Evolutionary conservation across 768 basidiomycete species (phyloP), one percentile per base, ranked within the genome.

Genomic region (Boletus reticuloceps): DNA sequence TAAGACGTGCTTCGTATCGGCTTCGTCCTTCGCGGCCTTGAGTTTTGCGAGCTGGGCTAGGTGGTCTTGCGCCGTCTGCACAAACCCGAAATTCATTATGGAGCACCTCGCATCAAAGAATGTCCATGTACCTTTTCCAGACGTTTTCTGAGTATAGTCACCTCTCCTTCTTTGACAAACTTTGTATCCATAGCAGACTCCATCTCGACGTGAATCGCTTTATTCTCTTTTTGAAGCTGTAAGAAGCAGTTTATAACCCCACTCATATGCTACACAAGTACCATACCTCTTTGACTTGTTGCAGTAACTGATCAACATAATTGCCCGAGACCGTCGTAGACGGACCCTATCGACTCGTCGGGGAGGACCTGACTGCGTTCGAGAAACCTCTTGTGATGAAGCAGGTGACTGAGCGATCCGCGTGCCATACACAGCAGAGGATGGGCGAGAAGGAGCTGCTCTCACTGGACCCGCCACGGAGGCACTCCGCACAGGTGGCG

Each of bases 121-220:
- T 19, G 31, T 20, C 12, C 10, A 4, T 13, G 48, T 62, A 86
- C 89, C 78, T 85, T 86, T 60, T 88, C 85, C 11, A 87, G 79
- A n/a, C 70, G 79, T 59, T 81, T 82, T 59, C 88, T 75, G 48
- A 91, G 66, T 39, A 86, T 81, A 16, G 77, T 77, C 7, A 86
- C 86, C 72, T 91, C 89, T 6, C 89, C 89, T 31, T 87, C 83
- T 64, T 84, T 89, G 32, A 75, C 70, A 39, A 82, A 74, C 56
- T 78, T 83, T 9, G 73, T 75, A 45, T 82, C 78, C 46, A 74
- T 67, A 4, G 82, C 82, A 38, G 75, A 74, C 55, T 78, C 73
- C 45, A 84, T 66, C 2, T 76, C 75, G 25, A 66, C 56, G 52
- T 78, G 77, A 19, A 81, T 73, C n/a, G 54, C 72, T 38, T 72